Evolutionary conservation across 164 flowering plant genomes (phyloP), one percentile per base, ranked within the genome.

Genomic region (Dillenia suffruticosa): DNA sequence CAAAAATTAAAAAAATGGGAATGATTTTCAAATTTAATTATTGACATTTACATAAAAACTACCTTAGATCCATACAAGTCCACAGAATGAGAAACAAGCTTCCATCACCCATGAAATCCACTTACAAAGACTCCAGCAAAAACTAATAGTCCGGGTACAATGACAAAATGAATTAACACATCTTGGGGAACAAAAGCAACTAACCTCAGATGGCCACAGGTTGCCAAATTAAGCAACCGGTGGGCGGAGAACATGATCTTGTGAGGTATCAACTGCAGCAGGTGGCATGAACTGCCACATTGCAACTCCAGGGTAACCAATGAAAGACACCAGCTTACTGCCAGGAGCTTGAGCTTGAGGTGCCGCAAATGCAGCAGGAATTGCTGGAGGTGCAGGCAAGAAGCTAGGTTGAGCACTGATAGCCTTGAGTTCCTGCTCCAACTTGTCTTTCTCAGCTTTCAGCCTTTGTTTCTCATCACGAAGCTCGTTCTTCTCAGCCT

Each of bases 201-300:
- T 32, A 5, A 4, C 40, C 40, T 5, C 7, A 32, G 40, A 32
- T 32, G 7, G 40, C 40, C 7, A 32, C 40, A 32, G 5, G 40
- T 32, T 55, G 69, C 66, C 49, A 14, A 19, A 58, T 79, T 78
- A 92, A 52, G 98, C 98, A 65, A 88, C 98, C 8, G 98, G 98
- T 0, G 98, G 96, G 19, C 86, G 97, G 43, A 88, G 93, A 14
- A 82, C 86, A 69, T 88, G 98, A 70, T 92, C 98, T 79, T 88
- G 92, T 0, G 98, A 90, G 53, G 96, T 88, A 65, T 92, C 98
- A 51, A 90, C 89, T 0, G 90, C 71, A n/a, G 96, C 91, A 49
- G 96, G 92, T 4, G 98, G 98, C 96, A 92, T 79, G 79, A 90
- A 90, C 63, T 89, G 98, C 96, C 96, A 92, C 96, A 92, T 92